Base-by-base conservation (phyloP, 108 stramenopile genomes). In the Asterionellopsis glacialis region DNA sequence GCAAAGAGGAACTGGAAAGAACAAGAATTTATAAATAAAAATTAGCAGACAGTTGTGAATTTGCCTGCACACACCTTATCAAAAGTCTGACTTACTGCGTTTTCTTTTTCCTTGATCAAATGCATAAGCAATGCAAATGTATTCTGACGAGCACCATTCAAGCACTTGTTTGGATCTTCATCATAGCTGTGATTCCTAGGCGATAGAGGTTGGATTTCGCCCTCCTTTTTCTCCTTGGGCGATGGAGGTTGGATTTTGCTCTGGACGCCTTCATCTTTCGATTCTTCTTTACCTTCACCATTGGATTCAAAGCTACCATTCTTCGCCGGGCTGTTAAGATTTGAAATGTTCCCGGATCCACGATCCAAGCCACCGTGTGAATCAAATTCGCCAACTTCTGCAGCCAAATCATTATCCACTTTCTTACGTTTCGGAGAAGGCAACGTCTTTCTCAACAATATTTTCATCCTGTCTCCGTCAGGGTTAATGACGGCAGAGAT, bases 101-200 rank as follows among this genome's bases (percentile, higher is more conserved):
- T 91, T 45, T 91, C 90, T 54, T 84, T 82, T 58, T 81, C 83
- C 69, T 91, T 91, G 38, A 80, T 75, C 51, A 91, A 60, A 57
- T 85, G 79, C 18, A 68, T 58, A 1, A 86, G 68, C 25, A 75
- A 55, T 23, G 86, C 90, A 74, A 91, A 88, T 11, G 75, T 66
- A 51, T 81, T 84, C 45, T 76, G 58, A 10, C 84, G 80, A 4
- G 85, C 67, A 12, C 70, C 79, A 52, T 81, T 81, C 39, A 83
- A 49, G 49, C 68, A 74, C 38, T 67, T 48, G 51, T 82, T 76
- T 0, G 80, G 78, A 57, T 81, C 81, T n/a, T 70, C 57, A 61
- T 87, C 86, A 58, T 84, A 87, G 39, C 73, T 63, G 33, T 33
- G 33, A 33, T 33, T 33, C 7, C 7, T 33, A 5, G 33, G 33